These are phyloP conservation scores for Phytophthora fragariae DNA, from an alignment of 352 stramenopile genomes.

Conservation along the genomic window DNA sequence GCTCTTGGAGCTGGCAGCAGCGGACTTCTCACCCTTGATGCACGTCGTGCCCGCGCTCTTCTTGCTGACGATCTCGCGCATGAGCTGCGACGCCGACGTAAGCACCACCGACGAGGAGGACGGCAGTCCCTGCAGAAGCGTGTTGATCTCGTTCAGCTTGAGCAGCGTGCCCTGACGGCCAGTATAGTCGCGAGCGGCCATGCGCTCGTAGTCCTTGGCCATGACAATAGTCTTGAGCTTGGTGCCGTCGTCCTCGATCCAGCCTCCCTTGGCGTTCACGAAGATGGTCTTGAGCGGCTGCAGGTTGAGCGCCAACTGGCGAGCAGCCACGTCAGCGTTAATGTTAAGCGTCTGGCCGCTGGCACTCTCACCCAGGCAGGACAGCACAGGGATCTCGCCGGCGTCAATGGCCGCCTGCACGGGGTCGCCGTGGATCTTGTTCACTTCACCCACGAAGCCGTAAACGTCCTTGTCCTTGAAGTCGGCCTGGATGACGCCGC, in stretches of 20 bases:
- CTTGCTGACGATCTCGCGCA: conserved; percentile 87
- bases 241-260: conserved; percentile 86
- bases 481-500: conserved; percentile 84
- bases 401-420: conserved; percentile 74
- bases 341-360: conserved; percentile 90
- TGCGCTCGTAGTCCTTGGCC: conserved; percentile 76
- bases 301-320: conserved; percentile 80
- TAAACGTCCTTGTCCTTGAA: conserved; percentile 87
- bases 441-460: conserved; percentile 87
- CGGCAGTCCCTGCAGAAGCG: conserved; percentile 78
- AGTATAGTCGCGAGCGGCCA: conserved; percentile 87
- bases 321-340: conserved; percentile 88
- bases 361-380: conserved; percentile 79
- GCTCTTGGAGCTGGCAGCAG: conserved; percentile 25
- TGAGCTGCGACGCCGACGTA: conserved; percentile 82
- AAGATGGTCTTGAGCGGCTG: conserved; percentile 92
- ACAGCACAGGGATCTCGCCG: conserved; percentile 87
- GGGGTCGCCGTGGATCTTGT: conserved; percentile 72
- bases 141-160: conserved; percentile 93
- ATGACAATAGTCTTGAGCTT: conserved; percentile 89
- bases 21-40: conserved; percentile 57
- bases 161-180: conserved; percentile 91
- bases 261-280: conserved; percentile 90
- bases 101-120: conserved; percentile 85
- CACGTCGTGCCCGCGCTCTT: conserved; percentile 89